Evolutionary conservation across 2,329 filamentous ascomycete genomes (phyloP), one percentile per base, ranked within the genome.

Genomic region (Aureobasidium sp.): DNA sequence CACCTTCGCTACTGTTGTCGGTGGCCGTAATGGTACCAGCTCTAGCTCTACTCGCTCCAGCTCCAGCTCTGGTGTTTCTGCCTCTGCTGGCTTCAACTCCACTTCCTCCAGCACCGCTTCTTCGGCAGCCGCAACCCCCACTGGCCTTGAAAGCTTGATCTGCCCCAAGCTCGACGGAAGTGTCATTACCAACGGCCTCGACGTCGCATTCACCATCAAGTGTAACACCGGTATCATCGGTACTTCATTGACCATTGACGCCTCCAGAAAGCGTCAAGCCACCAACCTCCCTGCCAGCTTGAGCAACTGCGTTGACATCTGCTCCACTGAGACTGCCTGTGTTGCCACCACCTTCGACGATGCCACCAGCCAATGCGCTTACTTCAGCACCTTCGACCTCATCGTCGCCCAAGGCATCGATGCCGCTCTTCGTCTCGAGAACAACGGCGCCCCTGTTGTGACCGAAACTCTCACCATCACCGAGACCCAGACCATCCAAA

Each of bases 261-360:
- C 37, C n/a, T 14, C 41, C 49, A 37, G 42, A n/a, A 58, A 62
- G 61, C 54, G 55, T 47, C 54, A 59, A 48, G 49, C 48, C 27
- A 51, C 45, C n/a, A 47, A 14, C 16, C 30, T 54, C 14, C 53
- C 55, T 16, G 34, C 36, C 16, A 53, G 36, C 39, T 16, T 63
- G 2, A 30, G 25, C 49, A 53, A 59, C 55, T 63, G 61, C 9
- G 10, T 63, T 11, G 55, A 59, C n/a, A 21, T 54, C 41, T 63
- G 61, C 41, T 44, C 54, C 11, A 50, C 61, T 32, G 11, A n/a
- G 25, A 9, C 16, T 27, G 36, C 27, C 2, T 63, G 61, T 21
- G 55, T 60, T 42, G 61, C 25, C 14, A 53, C 61, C 13, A 41
- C 48, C 27, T 63, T 60, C 42, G 27, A 63, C 25, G n/a, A 32